A percentile compares a stretch with the other conserved stretches of the same genome.
phyloP scores from a whole-genome alignment of 345 rosid genomes.

The Eucalyptus cladocalyx region DNA sequence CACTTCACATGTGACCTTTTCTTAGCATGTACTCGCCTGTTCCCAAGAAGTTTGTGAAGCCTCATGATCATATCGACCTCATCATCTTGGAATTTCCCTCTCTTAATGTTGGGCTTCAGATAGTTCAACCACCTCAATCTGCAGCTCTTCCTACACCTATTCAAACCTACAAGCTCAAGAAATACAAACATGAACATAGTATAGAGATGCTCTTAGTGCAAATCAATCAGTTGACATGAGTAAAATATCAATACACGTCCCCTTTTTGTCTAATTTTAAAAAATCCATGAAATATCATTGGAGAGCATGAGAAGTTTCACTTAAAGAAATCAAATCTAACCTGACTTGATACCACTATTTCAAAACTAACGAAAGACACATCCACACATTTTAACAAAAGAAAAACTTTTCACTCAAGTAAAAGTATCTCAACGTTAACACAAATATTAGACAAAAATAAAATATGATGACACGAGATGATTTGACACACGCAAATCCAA shows the following conservation, averaged over 20 bases:
- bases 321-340: too few species aligned
- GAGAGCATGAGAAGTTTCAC: background rate
- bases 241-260: too few species aligned
- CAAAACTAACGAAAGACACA: background rate
- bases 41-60: conserved; percentile 7
- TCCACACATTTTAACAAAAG: background rate
- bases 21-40: background rate
- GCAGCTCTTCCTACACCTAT: conserved; percentile 7
- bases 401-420: background rate
- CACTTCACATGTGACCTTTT: too few species aligned
- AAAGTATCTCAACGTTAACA: too few species aligned
- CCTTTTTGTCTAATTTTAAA: too few species aligned
- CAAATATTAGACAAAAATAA: too few species aligned
- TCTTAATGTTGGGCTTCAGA: conserved; percentile 6
- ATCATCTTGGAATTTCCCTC: conserved; percentile 3
- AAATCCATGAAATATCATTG: too few species aligned
- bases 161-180: background rate
- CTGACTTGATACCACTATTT: too few species aligned
- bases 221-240: too few species aligned
- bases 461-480: background rate
- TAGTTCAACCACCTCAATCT: conserved; percentile 5
- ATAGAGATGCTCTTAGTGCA: too few species aligned
- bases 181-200: background rate
- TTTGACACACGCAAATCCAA: background rate
- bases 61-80: conserved; percentile 4